phyloP scores from a whole-genome alignment of 805 yeast species.

The Ogataea philodendri region DNA sequence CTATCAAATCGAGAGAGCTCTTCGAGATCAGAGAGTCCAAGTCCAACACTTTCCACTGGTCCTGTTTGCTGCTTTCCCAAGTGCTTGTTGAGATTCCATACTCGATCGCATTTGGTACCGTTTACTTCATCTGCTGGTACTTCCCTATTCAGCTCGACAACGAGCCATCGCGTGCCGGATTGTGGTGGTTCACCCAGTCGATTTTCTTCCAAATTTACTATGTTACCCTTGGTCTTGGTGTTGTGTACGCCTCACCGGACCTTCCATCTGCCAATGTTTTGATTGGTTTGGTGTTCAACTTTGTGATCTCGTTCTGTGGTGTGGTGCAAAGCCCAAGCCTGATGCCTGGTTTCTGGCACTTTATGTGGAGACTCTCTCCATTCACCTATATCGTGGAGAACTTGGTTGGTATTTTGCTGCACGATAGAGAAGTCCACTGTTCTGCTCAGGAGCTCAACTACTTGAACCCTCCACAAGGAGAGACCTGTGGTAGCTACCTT shows the following conservation, averaged over 20 bases:
- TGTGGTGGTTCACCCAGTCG: constrained; percentile 38
- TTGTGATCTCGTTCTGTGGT: constrained; percentile 66
- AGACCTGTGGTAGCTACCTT: constrained; percentile 62
- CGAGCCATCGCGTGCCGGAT: constrained; percentile 43
- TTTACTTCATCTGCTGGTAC: constrained; percentile 43
- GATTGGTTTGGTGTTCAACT: constrained; percentile 52
- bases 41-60: constrained; percentile 75
- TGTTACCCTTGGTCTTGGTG: constrained; percentile 51
- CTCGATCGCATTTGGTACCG: constrained; percentile 45
- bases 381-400: constrained; percentile 64
- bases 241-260: constrained; percentile 60
- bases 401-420: constrained; percentile 48
- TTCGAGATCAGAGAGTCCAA: constrained; percentile 70
- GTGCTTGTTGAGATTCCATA: constrained; percentile 61
- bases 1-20: constrained; percentile 55
- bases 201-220: constrained; percentile 45
- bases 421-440: constrained; percentile 53
- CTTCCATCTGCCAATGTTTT: constrained; percentile 65
- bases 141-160: constrained; percentile 37
- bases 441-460: constrained; percentile 45
- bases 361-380: constrained; percentile 75
- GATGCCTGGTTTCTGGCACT: constrained; percentile 83
- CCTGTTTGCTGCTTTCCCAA: constrained; percentile 52
- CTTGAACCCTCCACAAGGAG: constrained; percentile 55
- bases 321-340: constrained; percentile 53